These are phyloP conservation scores for Arabidopsis thaliana DNA, from an alignment of 345 rosid species.

Conservation along the genomic window DNA sequence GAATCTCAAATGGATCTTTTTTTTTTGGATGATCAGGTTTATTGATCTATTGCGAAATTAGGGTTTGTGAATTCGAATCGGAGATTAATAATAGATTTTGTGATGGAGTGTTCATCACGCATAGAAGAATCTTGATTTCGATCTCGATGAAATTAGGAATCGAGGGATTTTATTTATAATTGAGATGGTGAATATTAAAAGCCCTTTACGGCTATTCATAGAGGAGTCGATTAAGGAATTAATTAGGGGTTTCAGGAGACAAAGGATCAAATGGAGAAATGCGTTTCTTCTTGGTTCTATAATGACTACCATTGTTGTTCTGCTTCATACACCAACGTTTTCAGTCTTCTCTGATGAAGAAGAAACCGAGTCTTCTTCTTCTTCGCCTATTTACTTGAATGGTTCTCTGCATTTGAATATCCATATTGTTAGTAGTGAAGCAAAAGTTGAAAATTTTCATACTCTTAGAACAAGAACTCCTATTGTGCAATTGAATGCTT, in stretches of 20 bases:
- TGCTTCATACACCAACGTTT: slow-evolving; percentile 56
- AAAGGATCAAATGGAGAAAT: slow-evolving; percentile 62
- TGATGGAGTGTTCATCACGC: slow-evolving; percentile 23
- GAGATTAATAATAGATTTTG: background rate
- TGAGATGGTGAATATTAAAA: slow-evolving; percentile 35
- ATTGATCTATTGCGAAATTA: slow-evolving; percentile 38
- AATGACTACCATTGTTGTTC: slow-evolving; percentile 54
- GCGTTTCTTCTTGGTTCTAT: slow-evolving; percentile 55
- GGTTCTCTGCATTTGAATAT: slow-evolving; percentile 53
- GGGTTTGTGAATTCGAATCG: slow-evolving; percentile 29
- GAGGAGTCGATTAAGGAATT: slow-evolving; percentile 49
- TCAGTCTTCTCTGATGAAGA: slow-evolving; percentile 42
- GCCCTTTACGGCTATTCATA: slow-evolving; percentile 31
- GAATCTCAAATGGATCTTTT: slow-evolving; percentile 22
- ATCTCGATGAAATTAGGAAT: background rate
- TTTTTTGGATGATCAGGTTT: slow-evolving; percentile 11
- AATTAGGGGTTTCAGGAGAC: slow-evolving; percentile 45
- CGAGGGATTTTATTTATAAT: background rate
- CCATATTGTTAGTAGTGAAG: slow-evolving; percentile 46
- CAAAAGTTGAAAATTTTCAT: slow-evolving; percentile 46
- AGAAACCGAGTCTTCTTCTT: slow-evolving; percentile 32
- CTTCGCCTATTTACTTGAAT: slow-evolving; percentile 43
- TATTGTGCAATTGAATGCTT: slow-evolving; percentile 46
- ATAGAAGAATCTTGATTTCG: background rate
- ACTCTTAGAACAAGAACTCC: slow-evolving; percentile 37